phyloP scores from a whole-genome alignment of 768 basidiomycete genomes.

The Hygrocybe coccinea region DNA sequence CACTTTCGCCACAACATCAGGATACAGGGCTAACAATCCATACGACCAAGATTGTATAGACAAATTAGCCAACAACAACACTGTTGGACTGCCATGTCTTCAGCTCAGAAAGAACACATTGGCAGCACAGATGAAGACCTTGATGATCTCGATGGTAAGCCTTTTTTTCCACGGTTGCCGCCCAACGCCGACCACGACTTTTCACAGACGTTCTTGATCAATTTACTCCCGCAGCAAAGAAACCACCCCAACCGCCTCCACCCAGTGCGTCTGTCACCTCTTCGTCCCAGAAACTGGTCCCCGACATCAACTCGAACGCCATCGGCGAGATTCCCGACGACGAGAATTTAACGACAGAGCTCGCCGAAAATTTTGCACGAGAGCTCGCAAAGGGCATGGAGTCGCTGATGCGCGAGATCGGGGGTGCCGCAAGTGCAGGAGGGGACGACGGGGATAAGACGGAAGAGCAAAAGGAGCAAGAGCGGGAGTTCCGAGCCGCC shows the following conservation, averaged over 20 bases:
- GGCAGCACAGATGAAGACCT: constrained; percentile 48
- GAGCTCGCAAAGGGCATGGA: constrained; percentile 51
- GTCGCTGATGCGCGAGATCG: constrained; percentile 43
- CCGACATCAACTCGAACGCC: constrained; percentile 28
- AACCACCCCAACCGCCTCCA: constrained; percentile 30
- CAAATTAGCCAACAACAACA: too few relatives aligned
- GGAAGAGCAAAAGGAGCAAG: constrained; percentile 21
- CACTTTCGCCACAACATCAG: neutral
- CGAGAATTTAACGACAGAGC: constrained; percentile 33
- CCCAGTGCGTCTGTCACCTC: constrained; percentile 16
- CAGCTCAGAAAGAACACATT: constrained; percentile 4
- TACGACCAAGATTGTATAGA: too few relatives aligned
- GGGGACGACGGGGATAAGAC: constrained; percentile 30
- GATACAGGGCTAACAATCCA: too few relatives aligned
- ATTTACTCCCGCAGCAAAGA: constrained; percentile 35
- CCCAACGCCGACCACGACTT: too few relatives aligned
- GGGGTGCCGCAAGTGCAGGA: constrained; percentile 22
- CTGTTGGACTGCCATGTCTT: neutral
- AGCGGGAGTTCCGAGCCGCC: constrained; percentile 46
- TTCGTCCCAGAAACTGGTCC: constrained; percentile 22
- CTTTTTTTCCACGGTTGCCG: constrained; percentile 1
- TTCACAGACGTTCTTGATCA: constrained; percentile 43
- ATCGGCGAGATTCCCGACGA: constrained; percentile 24
- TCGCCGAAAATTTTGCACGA: constrained; percentile 40
- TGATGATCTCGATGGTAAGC: constrained; percentile 60